Base-by-base conservation (phyloP, 108 stramenopile genomes). In the Schizochytrium sp. region DNA sequence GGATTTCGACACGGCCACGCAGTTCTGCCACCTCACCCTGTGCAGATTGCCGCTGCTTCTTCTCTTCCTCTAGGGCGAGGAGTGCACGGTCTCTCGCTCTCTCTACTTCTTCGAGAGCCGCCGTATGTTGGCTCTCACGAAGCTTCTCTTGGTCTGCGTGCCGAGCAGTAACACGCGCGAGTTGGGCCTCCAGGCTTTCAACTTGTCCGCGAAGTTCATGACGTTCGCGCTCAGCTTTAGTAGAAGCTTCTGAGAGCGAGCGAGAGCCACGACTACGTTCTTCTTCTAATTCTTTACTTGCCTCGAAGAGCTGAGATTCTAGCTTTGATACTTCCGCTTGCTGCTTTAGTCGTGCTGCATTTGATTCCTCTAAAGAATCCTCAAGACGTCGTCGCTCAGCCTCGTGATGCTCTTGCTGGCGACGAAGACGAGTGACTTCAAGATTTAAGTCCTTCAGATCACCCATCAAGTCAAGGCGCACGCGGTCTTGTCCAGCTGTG, bases 61-160 rank as follows among this genome's bases (percentile, higher is more conserved):
- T 69, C 44, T 69, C 64, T 8, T 69, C 64, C 5, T 69, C 64
- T 8, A 69, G 3, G 19, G 64, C 28, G 2, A 44, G 42, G 64
- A 69, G 64, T 44, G 64, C 64, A 8, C 64, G 64, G 44, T 69
- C 64, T 7, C 64, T 38, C 2, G 64, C 64, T 10, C 64, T 38
- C 28, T 69, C 64, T 8, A 69, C 2, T 44, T 69, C 64, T 5
- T 17, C 76, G 47, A 83, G 76, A 40, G 76, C 76, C 45, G 76
- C 19, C 50, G 76, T 55, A 40, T 83, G 76, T n/a, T 49, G 50
- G 0, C 50, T 40, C 53, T 83, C 76, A n/a, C 53, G 76, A 0
- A 83, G 13, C 47, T 83, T 83, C n/a, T 83, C 53, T 53, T 83
- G 50, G 2, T 83, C 76, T 2, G 76, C 10, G 76, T 83, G 76